These are phyloP conservation scores for Ophiostoma sp. DNA, from an alignment of 2,329 filamentous ascomycete genomes.

Conservation along the genomic window DNA sequence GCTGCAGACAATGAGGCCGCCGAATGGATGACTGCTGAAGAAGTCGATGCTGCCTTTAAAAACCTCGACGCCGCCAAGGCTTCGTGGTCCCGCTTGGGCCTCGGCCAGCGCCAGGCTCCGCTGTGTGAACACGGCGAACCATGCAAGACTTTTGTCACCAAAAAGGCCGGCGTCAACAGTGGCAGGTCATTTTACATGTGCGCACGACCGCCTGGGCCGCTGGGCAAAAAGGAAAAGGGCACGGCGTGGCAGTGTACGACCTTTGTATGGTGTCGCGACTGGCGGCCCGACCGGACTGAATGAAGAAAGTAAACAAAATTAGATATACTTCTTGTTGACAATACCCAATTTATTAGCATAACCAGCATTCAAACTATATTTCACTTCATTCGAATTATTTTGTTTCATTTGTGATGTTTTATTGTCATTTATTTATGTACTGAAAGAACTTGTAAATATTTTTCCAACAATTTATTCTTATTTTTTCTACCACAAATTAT, in stretches of 20 bases:
- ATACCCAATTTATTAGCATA: too few species aligned
- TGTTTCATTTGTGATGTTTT: too few species aligned
- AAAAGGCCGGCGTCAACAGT: constrained; percentile 83
- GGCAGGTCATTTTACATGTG: constrained; percentile 68
- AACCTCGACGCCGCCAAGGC: constrained; percentile 75
- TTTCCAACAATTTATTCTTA: not conserved
- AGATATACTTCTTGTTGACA: not conserved
- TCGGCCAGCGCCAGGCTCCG: constrained; percentile 59
- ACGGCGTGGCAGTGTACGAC: constrained; percentile 87
- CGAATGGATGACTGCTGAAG: constrained; percentile 34
- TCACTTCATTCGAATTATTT: too few species aligned
- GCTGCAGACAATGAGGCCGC: constrained; percentile 28
- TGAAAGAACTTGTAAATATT: not conserved
- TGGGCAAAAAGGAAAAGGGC: constrained; percentile 78
- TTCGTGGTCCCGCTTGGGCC: constrained; percentile 81
- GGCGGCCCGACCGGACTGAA: constrained; percentile 41
- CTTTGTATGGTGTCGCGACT: constrained; percentile 71
- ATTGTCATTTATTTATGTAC: not conserved
- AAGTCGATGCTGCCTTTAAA: constrained; percentile 65
- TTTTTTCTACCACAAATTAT: not conserved
- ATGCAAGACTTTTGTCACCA: constrained; percentile 80
- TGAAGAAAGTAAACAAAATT: not conserved
- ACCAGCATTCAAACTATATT: too few species aligned
- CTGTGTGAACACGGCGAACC: constrained; percentile 86
- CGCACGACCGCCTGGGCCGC: constrained; percentile 74